phyloP scores from a whole-genome alignment of 768 basidiomycete species.

The Fomitopsis pulvina region DNA sequence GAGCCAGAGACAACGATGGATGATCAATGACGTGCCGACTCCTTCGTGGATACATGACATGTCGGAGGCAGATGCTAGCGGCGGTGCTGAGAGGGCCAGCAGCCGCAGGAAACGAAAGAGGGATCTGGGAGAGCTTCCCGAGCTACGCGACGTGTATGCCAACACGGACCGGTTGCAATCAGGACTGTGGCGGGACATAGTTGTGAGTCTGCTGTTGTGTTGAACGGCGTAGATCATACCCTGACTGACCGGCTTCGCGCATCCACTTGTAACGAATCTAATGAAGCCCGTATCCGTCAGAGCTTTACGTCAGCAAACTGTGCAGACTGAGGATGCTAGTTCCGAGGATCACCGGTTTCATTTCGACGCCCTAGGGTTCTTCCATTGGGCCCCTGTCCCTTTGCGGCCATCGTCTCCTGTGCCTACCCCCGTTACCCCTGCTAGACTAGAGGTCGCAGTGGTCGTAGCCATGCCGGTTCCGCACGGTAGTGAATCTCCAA shows the following conservation, averaged over 20 bases:
- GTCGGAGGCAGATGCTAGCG: neutral
- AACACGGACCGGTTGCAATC: neutral
- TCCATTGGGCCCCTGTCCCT: constrained; percentile 4
- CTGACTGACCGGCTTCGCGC: neutral
- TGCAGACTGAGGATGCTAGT: neutral
- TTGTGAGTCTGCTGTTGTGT: constrained; percentile 4
- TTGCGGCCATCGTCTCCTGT: neutral
- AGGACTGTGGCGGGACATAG: constrained; percentile 5
- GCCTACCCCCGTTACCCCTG: too few species aligned
- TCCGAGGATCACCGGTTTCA: neutral
- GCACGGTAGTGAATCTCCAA: too few species aligned
- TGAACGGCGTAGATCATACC: neutral
- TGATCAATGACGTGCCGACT: neutral
- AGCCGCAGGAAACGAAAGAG: neutral
- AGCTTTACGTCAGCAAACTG: neutral
- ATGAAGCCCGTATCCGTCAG: constrained; percentile 10
- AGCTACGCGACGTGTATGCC: constrained; percentile 9
- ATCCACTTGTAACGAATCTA: neutral
- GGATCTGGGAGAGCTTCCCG: constrained; percentile 6
- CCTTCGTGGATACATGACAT: neutral
- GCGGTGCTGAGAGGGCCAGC: neutral
- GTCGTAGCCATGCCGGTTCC: too few species aligned
- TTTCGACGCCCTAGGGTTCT: constrained; percentile 4
- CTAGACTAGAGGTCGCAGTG: too few species aligned
- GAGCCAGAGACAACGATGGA: constrained; percentile 1